Percentiles rank a stretch among this genome's conserved stretches.
phyloP scores from a whole-genome alignment of 2,329 filamentous ascomycete genomes.

The Zarea fungicola region DNA sequence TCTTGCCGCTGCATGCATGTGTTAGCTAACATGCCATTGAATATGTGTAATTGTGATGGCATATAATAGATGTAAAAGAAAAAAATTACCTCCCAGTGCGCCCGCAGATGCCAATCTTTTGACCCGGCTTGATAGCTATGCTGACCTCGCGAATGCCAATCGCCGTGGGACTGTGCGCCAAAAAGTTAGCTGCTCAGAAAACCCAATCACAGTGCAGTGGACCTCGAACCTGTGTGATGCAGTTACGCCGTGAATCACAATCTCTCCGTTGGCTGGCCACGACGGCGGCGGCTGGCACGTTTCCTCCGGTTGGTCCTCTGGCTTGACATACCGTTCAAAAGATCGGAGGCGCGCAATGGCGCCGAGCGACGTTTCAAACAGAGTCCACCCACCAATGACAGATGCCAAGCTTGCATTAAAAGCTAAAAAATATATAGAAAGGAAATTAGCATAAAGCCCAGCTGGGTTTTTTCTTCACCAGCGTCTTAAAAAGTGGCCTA shows the following conservation, averaged over 20 bases:
- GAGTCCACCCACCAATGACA: constrained; percentile 29
- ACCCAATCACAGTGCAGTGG: constrained; percentile 23
- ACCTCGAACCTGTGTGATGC: constrained; percentile 9
- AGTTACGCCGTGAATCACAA: constrained; percentile 9
- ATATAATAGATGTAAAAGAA: too few species aligned
- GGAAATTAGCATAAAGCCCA: too few species aligned
- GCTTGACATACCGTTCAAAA: constrained; percentile 21
- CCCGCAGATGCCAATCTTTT: constrained; percentile 40
- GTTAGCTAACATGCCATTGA: too few species aligned
- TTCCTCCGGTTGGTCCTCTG: constrained; percentile 18
- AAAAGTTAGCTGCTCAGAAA: constrained; percentile 18
- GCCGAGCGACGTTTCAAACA: constrained; percentile 24
- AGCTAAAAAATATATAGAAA: constrained; percentile 12
- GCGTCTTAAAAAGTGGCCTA: too few species aligned
- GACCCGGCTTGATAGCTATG: constrained; percentile 26
- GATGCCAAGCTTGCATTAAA: constrained; percentile 26
- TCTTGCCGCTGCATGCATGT: constrained; percentile 23
- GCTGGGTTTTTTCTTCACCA: background rate
- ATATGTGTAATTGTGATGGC: too few species aligned
- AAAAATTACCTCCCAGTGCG: constrained; percentile 32
- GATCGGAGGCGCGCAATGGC: constrained; percentile 23
- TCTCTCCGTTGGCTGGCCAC: constrained; percentile 17
- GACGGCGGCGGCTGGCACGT: constrained; percentile 22
- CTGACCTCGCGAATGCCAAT: constrained; percentile 22
- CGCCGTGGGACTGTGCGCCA: constrained; percentile 18